Conservation (phyloP, 257 asterid species). For the Marsdenia floribunda region DNA sequence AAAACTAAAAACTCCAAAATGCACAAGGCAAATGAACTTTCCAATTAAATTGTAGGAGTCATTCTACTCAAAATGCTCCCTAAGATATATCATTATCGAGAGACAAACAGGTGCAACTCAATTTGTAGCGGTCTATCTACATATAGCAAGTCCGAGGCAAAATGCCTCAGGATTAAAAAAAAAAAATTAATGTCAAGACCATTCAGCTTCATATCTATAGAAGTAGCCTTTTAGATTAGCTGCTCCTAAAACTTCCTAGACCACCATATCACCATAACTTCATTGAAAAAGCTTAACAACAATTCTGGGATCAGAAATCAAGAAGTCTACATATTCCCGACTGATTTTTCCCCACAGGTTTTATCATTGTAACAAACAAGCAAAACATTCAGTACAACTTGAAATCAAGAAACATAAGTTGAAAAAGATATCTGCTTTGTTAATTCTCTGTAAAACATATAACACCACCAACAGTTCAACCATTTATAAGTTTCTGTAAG, state of each 20-base stretch:
- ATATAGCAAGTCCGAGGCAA: too few relatives aligned
- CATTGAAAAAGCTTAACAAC: not conserved
- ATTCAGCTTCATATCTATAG: not conserved
- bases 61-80: not conserved
- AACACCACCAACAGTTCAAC: not conserved
- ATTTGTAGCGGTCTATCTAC: too few relatives aligned
- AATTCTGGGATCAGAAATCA: not conserved
- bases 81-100: not conserved
- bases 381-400: not conserved
- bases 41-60: not conserved
- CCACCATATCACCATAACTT: not conserved
- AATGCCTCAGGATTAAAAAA: too few relatives aligned
- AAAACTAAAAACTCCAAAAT: not conserved
- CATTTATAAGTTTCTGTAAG: not conserved
- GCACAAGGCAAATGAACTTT: not conserved
- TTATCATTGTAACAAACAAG: conserved; percentile 1
- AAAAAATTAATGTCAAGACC: not conserved
- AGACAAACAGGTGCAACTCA: too few relatives aligned
- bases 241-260: not conserved
- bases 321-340: not conserved
- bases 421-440: not conserved
- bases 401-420: not conserved
- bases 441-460: not conserved
- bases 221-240: too few relatives aligned
- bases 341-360: not conserved